phyloP scores from a whole-genome alignment of 139 green algal species.

The Volvox africanus region DNA sequence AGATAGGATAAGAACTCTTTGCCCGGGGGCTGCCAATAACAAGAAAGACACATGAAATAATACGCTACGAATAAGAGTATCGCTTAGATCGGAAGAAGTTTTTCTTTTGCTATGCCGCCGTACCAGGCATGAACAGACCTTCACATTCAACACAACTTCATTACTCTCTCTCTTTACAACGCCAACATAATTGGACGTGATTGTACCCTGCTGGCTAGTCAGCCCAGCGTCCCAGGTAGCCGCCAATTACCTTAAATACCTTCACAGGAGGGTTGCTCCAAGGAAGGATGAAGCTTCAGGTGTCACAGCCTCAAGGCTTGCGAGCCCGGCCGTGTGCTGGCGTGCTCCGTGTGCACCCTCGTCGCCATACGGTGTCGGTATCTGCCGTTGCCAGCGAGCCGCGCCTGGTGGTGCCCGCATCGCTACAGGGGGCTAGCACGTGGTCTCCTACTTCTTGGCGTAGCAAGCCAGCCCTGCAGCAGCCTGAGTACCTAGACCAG shows the following conservation, averaged over 20 bases:
- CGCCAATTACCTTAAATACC: neutral
- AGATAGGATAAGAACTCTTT: no score
- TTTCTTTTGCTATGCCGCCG: no score
- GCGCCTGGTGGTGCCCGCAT: neutral
- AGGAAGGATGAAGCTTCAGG: conserved; percentile 17
- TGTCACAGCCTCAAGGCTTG: neutral
- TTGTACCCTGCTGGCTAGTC: neutral
- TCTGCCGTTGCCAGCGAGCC: conserved; percentile 25
- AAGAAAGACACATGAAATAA: no score
- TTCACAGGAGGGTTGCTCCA: neutral
- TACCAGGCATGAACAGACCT: no score
- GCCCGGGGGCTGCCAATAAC: no score
- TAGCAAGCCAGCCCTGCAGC: conserved; percentile 59
- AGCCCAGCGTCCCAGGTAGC: neutral
- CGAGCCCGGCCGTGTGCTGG: neutral
- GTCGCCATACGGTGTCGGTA: conserved; percentile 31
- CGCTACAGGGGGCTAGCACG: neutral
- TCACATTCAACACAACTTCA: no score
- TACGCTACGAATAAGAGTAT: no score
- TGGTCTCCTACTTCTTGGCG: conserved; percentile 19
- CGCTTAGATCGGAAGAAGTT: no score
- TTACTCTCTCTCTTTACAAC: neutral
- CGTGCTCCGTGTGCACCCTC: neutral
- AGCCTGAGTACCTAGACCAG: conserved; percentile 85
- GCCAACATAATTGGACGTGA: neutral